These are phyloP conservation scores for Glonium stellatum DNA, from an alignment of 495 filamentous ascomycete species.

Conservation along the genomic window DNA sequence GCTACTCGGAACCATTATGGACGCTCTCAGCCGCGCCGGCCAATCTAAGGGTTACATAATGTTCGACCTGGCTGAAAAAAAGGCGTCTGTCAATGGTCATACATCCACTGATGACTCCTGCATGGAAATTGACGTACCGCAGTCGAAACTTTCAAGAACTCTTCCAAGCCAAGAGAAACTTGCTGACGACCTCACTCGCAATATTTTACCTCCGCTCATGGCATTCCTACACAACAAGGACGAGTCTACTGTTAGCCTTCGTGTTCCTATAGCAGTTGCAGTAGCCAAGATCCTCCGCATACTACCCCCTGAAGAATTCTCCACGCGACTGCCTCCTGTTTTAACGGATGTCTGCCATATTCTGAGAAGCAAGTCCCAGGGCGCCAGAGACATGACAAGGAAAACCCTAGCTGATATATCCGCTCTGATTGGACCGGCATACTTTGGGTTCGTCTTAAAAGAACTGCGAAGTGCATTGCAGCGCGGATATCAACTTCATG, in stretches of 20 bases:
- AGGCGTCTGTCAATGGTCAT: slow-evolving; percentile 37
- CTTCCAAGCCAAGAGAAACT: slow-evolving; percentile 66
- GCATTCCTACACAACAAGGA: slow-evolving; percentile 89
- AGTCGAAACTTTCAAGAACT: slow-evolving; percentile 50
- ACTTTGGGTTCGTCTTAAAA: slow-evolving; percentile 87
- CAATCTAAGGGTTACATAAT: slow-evolving; percentile 37
- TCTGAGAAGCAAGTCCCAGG: slow-evolving; percentile 77
- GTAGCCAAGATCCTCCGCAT: slow-evolving; percentile 77
- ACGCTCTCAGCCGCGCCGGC: slow-evolving; percentile 57
- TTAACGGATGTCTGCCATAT: slow-evolving; percentile 90
- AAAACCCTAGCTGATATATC: slow-evolving; percentile 81
- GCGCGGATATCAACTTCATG: slow-evolving; percentile 86
- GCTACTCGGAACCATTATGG: slow-evolving; percentile 71
- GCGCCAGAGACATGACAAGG: slow-evolving; percentile 81
- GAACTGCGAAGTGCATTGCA: slow-evolving; percentile 76
- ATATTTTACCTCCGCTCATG: slow-evolving; percentile 67
- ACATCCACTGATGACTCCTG: slow-evolving; percentile 14
- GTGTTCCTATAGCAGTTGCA: slow-evolving; percentile 80
- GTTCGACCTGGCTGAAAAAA: slow-evolving; percentile 2
- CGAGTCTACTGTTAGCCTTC: slow-evolving; percentile 82
- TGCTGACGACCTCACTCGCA: slow-evolving; percentile 61
- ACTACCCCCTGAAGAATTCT: slow-evolving; percentile 63
- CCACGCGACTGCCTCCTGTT: slow-evolving; percentile 67
- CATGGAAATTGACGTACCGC: slow-evolving; percentile 32
- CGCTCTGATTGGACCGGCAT: slow-evolving; percentile 66